Base-by-base conservation (phyloP, 2,329 filamentous ascomycete species). In the Colletotrichum sp. region DNA sequence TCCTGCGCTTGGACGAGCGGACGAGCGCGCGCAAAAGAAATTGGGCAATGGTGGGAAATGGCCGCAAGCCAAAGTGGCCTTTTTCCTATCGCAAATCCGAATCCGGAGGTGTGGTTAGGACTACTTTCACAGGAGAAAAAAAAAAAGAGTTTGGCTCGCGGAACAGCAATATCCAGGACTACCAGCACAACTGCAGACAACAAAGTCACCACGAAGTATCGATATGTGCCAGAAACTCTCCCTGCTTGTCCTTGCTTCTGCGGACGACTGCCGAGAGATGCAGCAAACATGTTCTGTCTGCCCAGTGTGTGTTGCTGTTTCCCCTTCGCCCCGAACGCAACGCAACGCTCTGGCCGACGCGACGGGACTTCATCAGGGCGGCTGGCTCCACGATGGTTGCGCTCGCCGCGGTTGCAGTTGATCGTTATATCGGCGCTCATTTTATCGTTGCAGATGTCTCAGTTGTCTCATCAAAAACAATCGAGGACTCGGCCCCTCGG, bases 391-490 rank as follows among this genome's bases (percentile, higher is more conserved):
- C 49, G 68, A 34, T 24, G 32, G 52, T 62, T 36, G 28, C 68
- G 72, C 36, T 30, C 26, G 60, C 34, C 28, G 36, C 28, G 30
- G 34, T 34, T 9, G n/a, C 39, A 72, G 69, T 30, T 72, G 69
- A 76, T 72, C 69, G 30, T 68, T 24, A 64, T 49, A 68, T 64
- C 26, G 32, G 32, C 39, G 26, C 55, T 68, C 32, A 59, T 63
- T 67, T 49, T 34, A 28, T 64, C 44, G 32, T 59, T 76, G 64
- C 69, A 76, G 69, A 72, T 68, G 63, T 72, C 64, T 72, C 69
- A 72, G 28, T 63, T 68, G 32, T 76, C 73, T 76, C 64, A 68
- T 72, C 32, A 36, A 57, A 57, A 59, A 59, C 21, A 44, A 59
- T 62, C 65, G 59, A 62, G 55, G 44, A 55, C 68, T 72, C 63